Evolutionary conservation across 1,139 yeast genomes (phyloP).

Genomic region (Blastobotrys serpentis): DNA sequence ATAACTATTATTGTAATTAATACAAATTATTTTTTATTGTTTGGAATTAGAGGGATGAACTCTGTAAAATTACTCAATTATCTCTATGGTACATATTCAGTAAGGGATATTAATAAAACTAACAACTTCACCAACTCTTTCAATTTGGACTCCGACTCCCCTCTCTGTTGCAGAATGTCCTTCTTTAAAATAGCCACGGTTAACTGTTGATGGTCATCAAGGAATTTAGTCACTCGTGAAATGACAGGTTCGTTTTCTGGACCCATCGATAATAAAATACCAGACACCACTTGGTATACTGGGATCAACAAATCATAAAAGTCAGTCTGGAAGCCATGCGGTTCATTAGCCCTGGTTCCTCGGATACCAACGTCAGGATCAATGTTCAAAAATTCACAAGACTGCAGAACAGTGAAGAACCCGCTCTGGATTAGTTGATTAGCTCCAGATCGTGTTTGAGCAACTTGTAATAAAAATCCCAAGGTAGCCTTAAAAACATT

Average conservation of each 20-base stretch:
- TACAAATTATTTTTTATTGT: not conserved
- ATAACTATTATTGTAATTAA: conserved; percentile 2
- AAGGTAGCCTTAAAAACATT: conserved; percentile 74
- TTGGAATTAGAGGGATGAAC: too few species aligned
- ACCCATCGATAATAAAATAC: conserved; percentile 73
- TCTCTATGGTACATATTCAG: conserved; percentile 32
- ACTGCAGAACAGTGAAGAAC: conserved; percentile 56
- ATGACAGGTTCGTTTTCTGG: conserved; percentile 70
- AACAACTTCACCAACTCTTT: conserved; percentile 51
- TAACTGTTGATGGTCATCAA: conserved; percentile 55
- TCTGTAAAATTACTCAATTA: too few species aligned
- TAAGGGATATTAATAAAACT: conserved; percentile 57
- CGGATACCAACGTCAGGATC: conserved; percentile 78
- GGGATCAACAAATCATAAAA: conserved; percentile 74
- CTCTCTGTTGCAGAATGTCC: conserved; percentile 44
- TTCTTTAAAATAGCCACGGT: conserved; percentile 69
- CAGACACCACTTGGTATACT: conserved; percentile 67
- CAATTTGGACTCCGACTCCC: conserved; percentile 20
- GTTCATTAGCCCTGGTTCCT: conserved; percentile 3
- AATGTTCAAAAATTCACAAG: conserved; percentile 56
- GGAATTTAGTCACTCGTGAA: conserved; percentile 51
- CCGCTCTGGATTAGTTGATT: conserved; percentile 73
- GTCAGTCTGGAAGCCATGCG: conserved; percentile 4
- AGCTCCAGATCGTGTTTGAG: conserved; percentile 76
- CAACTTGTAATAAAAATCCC: conserved; percentile 67